Evolutionary conservation across 192 early-diverging fungal species (phyloP), one percentile per base, ranked within the genome.

Genomic region (Umbelopsis sp.): DNA sequence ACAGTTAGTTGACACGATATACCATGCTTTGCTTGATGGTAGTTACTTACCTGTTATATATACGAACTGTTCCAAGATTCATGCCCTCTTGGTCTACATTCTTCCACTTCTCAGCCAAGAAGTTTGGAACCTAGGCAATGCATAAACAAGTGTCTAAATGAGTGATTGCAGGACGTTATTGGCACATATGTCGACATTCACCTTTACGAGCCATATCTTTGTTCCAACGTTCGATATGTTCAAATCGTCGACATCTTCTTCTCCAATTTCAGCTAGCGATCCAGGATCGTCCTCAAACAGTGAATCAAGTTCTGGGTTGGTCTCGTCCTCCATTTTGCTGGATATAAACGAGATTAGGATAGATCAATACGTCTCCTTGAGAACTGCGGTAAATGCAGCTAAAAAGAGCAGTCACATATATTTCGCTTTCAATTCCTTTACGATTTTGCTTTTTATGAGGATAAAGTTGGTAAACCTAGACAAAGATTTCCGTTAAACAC

Each of bases 201-300:
- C 86, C 76, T 98, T 98, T 41, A 97, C 94, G 9, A 97, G 87
- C 96, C 96, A 97, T 18, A 94, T 90, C 76, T 95, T 92, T 51
- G 83, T 90, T 2, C 80, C 86, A 12, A 88, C 72, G 30, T 88
- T 83, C 20, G 86, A 77, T 70, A 93, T 75, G 61, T 89, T 82
- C n/a, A 94, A 73, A 44, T 89, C 86, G 18, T 92, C 92, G 11
- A 77, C 87, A 47, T 91, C 89, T 21, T 94, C 91, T 41, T 84
- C 82, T 49, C 83, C 81, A 23, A 80, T 71, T 46, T 83, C 84
- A 22, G 80, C 84, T 27, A 82, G 69, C 20, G 75, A 75, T 25
- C 80, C 82, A 46, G 73, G 78, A 61, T 74, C 82, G 9, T 86
- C 84, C 25, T 86, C 84, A 71, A 86, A 86, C 8, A 86, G 73